These are phyloP conservation scores for Quercus wislizeni DNA, from an alignment of 306 rosid species.

Conservation along the genomic window DNA sequence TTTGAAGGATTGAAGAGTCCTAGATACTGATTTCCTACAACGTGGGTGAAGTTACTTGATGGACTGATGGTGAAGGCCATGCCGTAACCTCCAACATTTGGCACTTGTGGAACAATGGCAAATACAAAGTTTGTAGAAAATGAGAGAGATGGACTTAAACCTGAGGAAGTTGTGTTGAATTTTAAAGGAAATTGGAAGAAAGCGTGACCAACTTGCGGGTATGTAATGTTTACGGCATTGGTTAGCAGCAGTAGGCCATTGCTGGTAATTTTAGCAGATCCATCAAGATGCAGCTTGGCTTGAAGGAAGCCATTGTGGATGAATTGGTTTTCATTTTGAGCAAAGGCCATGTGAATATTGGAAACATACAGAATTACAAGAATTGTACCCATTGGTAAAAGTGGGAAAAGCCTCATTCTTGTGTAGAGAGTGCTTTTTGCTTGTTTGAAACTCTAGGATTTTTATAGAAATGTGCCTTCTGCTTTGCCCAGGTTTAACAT, in stretches of 20 bases:
- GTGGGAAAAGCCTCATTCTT: not conserved
- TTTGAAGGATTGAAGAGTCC: not conserved
- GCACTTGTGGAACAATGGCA: not conserved
- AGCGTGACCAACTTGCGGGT: not conserved
- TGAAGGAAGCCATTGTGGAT: not conserved
- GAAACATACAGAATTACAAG: not conserved
- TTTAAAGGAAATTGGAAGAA: not conserved
- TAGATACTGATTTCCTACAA: not conserved
- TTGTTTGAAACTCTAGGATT: not conserved
- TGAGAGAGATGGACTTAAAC: not conserved
- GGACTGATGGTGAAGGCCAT: slow-evolving; percentile 29
- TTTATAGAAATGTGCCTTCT: not conserved
- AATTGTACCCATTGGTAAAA: not conserved
- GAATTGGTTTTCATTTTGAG: not conserved
- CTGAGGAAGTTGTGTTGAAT: not conserved
- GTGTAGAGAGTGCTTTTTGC: not conserved
- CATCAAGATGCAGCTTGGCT: not conserved
- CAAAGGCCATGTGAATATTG: not conserved
- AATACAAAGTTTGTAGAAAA: not conserved
- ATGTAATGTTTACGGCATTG: not conserved
- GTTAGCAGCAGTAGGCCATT: not conserved
- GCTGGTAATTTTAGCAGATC: not conserved
- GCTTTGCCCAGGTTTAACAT: not conserved
- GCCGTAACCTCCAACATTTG: slow-evolving; percentile 18
- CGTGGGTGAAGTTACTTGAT: slow-evolving; percentile 4